Base-by-base conservation (phyloP, 2,329 filamentous ascomycete species). In the Cryphonectria carpinicola region DNA sequence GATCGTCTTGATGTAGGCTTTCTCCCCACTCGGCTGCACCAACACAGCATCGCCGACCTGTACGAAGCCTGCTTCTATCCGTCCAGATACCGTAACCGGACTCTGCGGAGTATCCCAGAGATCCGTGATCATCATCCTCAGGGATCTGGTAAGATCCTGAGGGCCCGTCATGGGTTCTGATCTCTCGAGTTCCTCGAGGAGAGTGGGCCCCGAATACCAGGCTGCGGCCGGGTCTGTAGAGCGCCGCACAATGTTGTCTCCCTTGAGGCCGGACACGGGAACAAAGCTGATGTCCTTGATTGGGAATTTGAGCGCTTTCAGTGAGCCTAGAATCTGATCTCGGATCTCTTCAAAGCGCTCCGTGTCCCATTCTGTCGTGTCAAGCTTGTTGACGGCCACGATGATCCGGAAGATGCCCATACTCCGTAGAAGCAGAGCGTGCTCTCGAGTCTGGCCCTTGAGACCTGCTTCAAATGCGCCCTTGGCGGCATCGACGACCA, bases 341-440 rank as follows among this genome's bases (percentile, higher is more conserved):
- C 89, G 87, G 70, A 99, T 98, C 76, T 97, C 92, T 35, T 93
- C 87, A 75, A 97, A 99, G 1, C 94, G 88, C 5, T 90, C 90
- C 79, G 93, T 84, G 1, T 91, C 93, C 97, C 97, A 99, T 7
- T 85, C 83, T 8, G 95, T 90, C 22, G 90, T 91, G 79, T 99
- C 96, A 76, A 99, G 91, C 80, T 99, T 99, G 83, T 99, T 99
- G 72, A 99, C 89, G 1, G 93, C 95, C 39, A 99, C 92, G 58
- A 99, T 91, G 22, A 99, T 86, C 37, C 92, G 88, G 72, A 95
- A 92, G 1, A 99, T 92, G 0, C 96, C 96, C 83, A 98, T 92
- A 76, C 95, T 98, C 72, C 95, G 89, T 6, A 97, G 89, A 0
- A 99, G 87, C 22, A 98, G 82, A 7, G 96, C 94, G 78, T 99